A percentile compares a stretch with the other conserved stretches of the same genome.
phyloP scores from a whole-genome alignment of 495 filamentous ascomycete species.

The Tuber melanosporum region DNA sequence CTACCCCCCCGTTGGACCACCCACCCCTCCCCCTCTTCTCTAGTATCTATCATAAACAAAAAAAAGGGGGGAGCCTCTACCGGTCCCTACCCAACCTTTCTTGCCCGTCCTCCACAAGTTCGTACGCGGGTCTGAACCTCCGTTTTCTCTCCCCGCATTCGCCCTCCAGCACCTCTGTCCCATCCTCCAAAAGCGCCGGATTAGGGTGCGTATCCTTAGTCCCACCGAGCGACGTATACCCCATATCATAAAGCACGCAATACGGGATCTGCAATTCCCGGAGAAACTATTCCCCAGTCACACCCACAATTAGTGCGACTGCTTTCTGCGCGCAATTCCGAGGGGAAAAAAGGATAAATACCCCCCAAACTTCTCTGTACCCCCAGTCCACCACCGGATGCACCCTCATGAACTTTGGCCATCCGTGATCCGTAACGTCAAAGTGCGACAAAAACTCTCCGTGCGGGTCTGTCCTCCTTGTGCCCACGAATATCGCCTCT shows the following conservation, averaged over 20 bases:
- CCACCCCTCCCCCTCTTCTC: neutral
- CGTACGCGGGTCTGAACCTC: constrained; percentile 74
- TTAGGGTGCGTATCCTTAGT: constrained; percentile 88
- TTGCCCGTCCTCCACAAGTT: constrained; percentile 72
- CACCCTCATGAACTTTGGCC: constrained; percentile 87
- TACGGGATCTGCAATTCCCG: constrained; percentile 69
- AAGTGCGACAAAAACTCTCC: constrained; percentile 71
- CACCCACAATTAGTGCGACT: neutral
- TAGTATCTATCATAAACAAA: neutral
- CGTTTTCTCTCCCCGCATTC: constrained; percentile 39
- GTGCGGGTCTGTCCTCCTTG: constrained; percentile 85
- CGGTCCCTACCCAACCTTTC: constrained; percentile 77
- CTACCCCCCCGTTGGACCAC: neutral
- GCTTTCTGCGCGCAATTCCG: constrained; percentile 7
- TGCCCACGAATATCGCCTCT: constrained; percentile 87
- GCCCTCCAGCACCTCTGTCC: constrained; percentile 40
- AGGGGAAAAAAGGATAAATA: constrained; percentile 45
- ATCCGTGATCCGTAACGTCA: constrained; percentile 77
- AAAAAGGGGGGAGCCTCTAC: constrained; percentile 7
- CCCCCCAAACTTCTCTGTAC: constrained; percentile 89
- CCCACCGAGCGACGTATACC: constrained; percentile 82
- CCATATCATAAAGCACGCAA: constrained; percentile 76
- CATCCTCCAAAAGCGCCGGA: constrained; percentile 52
- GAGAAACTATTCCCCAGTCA: constrained; percentile 57
- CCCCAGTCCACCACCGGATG: constrained; percentile 98